Percentiles rank a stretch among this genome's conserved stretches.
These are phyloP conservation scores for Gossypium turneri DNA, from an alignment of 345 rosid genomes.

Conservation along the genomic window DNA sequence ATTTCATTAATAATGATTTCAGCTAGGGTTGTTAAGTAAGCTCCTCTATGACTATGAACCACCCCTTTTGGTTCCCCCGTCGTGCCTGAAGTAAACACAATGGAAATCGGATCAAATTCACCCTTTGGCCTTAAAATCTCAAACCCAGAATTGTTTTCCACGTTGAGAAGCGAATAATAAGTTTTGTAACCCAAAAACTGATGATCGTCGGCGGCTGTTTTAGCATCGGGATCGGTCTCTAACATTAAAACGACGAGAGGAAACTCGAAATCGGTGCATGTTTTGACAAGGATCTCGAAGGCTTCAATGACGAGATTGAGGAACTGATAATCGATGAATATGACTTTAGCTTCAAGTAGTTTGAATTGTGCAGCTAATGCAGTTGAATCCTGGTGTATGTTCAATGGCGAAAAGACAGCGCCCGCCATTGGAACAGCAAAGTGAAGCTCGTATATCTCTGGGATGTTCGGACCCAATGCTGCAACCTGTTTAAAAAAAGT, in stretches of 20 bases:
- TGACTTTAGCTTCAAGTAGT: neutral
- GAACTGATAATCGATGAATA: neutral
- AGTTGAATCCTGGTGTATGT: neutral
- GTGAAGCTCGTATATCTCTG: neutral
- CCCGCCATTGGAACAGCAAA: conserved; percentile 7
- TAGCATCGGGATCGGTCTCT: neutral
- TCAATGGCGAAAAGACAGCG: neutral
- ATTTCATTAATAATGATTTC: conserved; percentile 8
- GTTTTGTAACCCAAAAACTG: neutral
- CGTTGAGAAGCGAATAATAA: neutral
- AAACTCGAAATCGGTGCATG: neutral
- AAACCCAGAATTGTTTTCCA: neutral
- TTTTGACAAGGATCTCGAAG: neutral
- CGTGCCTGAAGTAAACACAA: conserved; percentile 11
- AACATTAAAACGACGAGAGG: neutral
- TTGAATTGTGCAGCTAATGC: neutral
- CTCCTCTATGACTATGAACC: neutral
- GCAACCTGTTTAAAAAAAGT: neutral
- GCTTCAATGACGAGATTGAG: neutral
- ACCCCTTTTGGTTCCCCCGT: neutral
- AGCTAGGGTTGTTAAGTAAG: neutral
- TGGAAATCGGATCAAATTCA: neutral
- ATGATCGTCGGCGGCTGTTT: neutral
- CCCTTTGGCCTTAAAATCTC: neutral
- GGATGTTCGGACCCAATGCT: conserved; percentile 3